phyloP scores from a whole-genome alignment of 768 basidiomycete species.

The Suillus ampliporus region DNA sequence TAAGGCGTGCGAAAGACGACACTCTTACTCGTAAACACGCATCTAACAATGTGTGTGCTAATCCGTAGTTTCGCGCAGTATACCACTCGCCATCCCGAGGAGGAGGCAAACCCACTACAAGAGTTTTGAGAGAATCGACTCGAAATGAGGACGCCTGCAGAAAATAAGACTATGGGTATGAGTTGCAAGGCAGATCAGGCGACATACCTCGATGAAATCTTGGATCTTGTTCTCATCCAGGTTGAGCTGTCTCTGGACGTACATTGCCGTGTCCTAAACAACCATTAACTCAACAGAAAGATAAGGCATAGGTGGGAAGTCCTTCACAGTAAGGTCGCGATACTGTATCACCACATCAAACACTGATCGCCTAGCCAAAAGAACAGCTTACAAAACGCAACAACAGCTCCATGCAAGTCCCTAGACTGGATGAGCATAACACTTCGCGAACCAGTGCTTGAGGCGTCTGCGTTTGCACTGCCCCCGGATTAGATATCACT shows the following conservation, averaged over 20 bases:
- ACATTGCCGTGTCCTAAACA: conserved; percentile 48
- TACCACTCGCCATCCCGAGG: conserved; percentile 40
- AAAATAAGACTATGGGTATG: background rate
- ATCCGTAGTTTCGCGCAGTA: conserved; percentile 48
- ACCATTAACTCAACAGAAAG: background rate
- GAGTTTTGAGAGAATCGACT: conserved; percentile 44
- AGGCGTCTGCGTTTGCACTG: conserved; percentile 50
- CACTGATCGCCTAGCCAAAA: background rate
- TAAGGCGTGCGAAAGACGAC: background rate
- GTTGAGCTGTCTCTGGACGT: conserved; percentile 47
- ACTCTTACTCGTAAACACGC: conserved; percentile 42
- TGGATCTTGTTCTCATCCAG: conserved; percentile 47
- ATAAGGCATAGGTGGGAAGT: background rate
- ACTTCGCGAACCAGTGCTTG: conserved; percentile 44
- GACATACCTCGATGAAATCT: conserved; percentile 51
- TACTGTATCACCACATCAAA: conserved; percentile 35
- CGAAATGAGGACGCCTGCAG: conserved; percentile 46
- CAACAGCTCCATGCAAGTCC: conserved; percentile 41
- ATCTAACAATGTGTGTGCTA: conserved; percentile 46
- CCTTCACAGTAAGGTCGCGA: conserved; percentile 44
- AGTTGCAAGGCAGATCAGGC: background rate
- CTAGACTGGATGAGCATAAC: conserved; percentile 43
- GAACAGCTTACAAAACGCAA: conserved; percentile 37
- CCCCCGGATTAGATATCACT: background rate
- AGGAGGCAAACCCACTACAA: conserved; percentile 52